Base-by-base conservation (phyloP, 257 asterid genomes). In the Scutellaria galericulata region DNA sequence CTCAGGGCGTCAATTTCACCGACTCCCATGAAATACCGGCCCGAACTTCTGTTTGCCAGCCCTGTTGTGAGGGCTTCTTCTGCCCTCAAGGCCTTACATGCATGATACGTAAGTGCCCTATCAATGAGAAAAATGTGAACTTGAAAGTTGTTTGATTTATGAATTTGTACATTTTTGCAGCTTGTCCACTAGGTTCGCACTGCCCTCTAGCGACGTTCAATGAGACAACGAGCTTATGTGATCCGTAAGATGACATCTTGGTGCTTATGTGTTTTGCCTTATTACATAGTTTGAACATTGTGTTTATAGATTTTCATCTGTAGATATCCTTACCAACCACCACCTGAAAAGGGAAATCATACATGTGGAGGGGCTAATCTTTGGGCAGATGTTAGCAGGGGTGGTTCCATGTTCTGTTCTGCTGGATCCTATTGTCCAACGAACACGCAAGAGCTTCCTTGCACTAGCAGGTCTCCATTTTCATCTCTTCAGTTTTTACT, bases 51-150 rank as follows among this genome's bases (percentile, higher is more conserved):
- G 62, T 68, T 42, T 89, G 99, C 46, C 92, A 82, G 71, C 81
- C 97, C 47, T 94, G 98, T 74, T 94, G 98, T 59, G 98, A 87
- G 67, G 98, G 98, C 7, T 94, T 94, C 76, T 94, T 91, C 82
- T 94, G 99, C 76, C 99, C 99, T 35, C 88, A 79, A 80, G 99
- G 99, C 63, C 84, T 94, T 42, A 88, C 99, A n/a, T 94, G 97
- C 91, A 94, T 91, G 99, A 88, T 94, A 45, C 99, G 99, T 94
- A 53, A 86, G 97, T 82, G 4, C 59, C 13, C 42, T 1, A 20
- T 53, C 41, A 24, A 58, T 7, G 18, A 47, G 11, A 15, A 37
- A 51, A 37, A 39, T 3, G 0, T 53, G 51, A 42, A 10, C 12
- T 62, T 46, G 79, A 48, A 68, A 68, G 74, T 11, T 71, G 7